These are phyloP conservation scores for Rhodotorula sp. DNA, from an alignment of 1,284 basidiomycete genomes.

Conservation along the genomic window DNA sequence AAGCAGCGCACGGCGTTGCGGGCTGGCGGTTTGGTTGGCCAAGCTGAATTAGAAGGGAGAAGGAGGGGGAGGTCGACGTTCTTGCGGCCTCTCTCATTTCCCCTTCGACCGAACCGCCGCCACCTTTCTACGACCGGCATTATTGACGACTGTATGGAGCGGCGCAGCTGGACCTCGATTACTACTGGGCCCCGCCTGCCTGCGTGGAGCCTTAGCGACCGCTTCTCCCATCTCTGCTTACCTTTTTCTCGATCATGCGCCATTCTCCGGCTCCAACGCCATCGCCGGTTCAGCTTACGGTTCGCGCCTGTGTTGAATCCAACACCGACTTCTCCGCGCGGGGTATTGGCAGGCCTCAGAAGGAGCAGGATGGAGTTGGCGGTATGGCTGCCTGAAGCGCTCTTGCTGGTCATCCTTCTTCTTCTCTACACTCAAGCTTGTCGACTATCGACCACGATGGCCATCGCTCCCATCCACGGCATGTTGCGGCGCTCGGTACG, in stretches of 20 bases:
- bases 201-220: no score
- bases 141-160: neutral
- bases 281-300: neutral
- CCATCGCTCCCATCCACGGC: slow-evolving; percentile 30
- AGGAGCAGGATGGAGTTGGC: neutral
- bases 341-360: no score
- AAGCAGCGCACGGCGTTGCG: no score
- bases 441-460: slow-evolving; percentile 1
- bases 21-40: neutral
- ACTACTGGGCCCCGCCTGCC: neutral
- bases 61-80: neutral
- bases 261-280: neutral
- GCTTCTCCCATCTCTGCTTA: no score
- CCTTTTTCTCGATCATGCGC: no score
- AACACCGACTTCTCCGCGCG: no score
- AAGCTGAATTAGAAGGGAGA: neutral
- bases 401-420: neutral
- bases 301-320: neutral
- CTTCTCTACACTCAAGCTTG: neutral
- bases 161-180: slow-evolving; percentile 1
- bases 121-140: neutral
- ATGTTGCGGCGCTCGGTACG: slow-evolving; percentile 15
- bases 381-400: neutral
- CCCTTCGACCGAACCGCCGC: no score
- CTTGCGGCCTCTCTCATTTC: no score